Conservation (phyloP, 176 grass and related monocot genomes). For the Luzula sylvatica region DNA sequence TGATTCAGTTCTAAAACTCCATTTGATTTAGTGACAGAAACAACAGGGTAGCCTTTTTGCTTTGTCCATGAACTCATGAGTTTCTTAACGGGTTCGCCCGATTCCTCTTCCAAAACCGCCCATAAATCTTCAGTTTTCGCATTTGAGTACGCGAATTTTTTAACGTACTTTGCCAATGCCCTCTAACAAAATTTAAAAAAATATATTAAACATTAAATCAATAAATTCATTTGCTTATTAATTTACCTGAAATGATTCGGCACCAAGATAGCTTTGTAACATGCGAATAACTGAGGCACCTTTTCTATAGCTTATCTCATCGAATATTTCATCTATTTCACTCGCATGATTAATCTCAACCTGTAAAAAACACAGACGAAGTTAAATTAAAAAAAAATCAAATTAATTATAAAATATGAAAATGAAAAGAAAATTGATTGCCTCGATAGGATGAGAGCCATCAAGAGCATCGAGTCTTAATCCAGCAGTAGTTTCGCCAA, state of each 20-base stretch:
- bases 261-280: conserved; percentile 96
- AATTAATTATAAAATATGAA: background rate
- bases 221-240: conserved; percentile 20
- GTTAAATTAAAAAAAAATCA: conserved; percentile 1
- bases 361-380: conserved; percentile 31
- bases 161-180: conserved; percentile 69
- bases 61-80: conserved; percentile 98
- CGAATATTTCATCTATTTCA: conserved; percentile 98
- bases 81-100: conserved; percentile 69
- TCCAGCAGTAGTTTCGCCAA: conserved; percentile 62
- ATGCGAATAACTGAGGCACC: conserved; percentile 90
- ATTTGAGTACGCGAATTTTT: conserved; percentile 86
- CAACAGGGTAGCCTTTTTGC: conserved; percentile 90
- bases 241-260: conserved; percentile 86
- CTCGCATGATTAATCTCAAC: conserved; percentile 92
- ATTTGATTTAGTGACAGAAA: conserved; percentile 45
- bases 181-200: conserved; percentile 46
- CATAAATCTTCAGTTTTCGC: conserved; percentile 95
- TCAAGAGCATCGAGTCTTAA: conserved; percentile 75
- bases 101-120: conserved; percentile 86
- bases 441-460: conserved; percentile 97
- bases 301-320: conserved; percentile 99
- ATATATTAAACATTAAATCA: too few species aligned
- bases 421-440: conserved; percentile 9
- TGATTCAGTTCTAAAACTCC: conserved; percentile 67